Percentiles rank a stretch among this genome's conserved stretches.
Evolutionary conservation across 805 yeast species (phyloP).

Genomic region (Hyphopichia homilentoma): DNA sequence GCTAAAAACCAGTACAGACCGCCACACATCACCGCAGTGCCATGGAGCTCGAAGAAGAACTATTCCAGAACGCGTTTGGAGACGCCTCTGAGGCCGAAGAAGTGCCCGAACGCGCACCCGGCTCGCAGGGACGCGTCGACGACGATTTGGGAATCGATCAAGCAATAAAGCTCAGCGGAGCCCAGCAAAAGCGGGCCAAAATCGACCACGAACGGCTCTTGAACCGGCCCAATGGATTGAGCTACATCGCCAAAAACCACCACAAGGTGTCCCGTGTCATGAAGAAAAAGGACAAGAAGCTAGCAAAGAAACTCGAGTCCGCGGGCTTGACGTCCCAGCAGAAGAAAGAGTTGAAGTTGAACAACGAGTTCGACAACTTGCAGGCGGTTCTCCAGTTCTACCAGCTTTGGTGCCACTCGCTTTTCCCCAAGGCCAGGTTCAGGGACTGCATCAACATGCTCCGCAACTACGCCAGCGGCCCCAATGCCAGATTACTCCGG

Average conservation of each 20-base stretch:
- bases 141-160: slow-evolving; percentile 34
- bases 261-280: slow-evolving; percentile 21
- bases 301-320: slow-evolving; percentile 11
- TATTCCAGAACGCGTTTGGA: neutral
- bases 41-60: slow-evolving; percentile 11
- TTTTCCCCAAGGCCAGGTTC: slow-evolving; percentile 79
- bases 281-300: slow-evolving; percentile 22
- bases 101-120: too few relatives aligned
- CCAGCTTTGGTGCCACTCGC: slow-evolving; percentile 45
- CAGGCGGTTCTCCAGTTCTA: slow-evolving; percentile 36
- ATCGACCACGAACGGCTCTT: slow-evolving; percentile 37
- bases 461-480: slow-evolving; percentile 43
- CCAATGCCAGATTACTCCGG: slow-evolving; percentile 35
- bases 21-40: too few relatives aligned
- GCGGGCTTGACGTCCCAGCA: slow-evolving; percentile 11
- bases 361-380: slow-evolving; percentile 33
- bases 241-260: slow-evolving; percentile 29
- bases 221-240: slow-evolving; percentile 29
- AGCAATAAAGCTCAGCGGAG: slow-evolving; percentile 25
- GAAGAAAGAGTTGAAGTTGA: slow-evolving; percentile 14
- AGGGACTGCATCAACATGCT: slow-evolving; percentile 60
- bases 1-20: too few relatives aligned
- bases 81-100: too few relatives aligned
- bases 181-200: slow-evolving; percentile 19
- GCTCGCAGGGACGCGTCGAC: slow-evolving; percentile 7